phyloP scores from a whole-genome alignment of 2,329 filamentous ascomycete genomes.

The Cladobotryum protrusum region DNA sequence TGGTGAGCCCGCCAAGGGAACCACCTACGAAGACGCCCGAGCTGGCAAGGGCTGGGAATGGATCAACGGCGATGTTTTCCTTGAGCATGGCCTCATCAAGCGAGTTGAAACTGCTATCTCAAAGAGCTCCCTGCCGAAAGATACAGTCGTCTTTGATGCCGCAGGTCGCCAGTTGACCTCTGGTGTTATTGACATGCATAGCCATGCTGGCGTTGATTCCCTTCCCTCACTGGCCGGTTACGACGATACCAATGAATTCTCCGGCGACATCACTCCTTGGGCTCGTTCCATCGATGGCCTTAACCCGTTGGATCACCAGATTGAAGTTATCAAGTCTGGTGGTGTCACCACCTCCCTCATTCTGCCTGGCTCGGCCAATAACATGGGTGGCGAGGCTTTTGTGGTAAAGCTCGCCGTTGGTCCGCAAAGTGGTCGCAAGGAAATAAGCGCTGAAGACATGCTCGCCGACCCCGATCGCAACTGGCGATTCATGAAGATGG shows the following conservation, averaged over 20 bases:
- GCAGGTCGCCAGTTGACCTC: constrained; percentile 55
- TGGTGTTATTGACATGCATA: constrained; percentile 68
- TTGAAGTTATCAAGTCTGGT: constrained; percentile 64
- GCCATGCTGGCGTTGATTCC: constrained; percentile 54
- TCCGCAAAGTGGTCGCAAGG: constrained; percentile 50
- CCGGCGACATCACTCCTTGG: constrained; percentile 59
- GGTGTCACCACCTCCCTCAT: constrained; percentile 65
- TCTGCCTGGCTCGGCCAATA: constrained; percentile 64
- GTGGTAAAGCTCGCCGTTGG: constrained; percentile 64
- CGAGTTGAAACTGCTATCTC: constrained; percentile 42
- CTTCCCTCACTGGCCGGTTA: constrained; percentile 50
- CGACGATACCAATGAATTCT: constrained; percentile 58
- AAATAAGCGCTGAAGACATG: constrained; percentile 58
- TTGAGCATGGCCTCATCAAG: constrained; percentile 56
- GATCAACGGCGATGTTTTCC: constrained; percentile 52
- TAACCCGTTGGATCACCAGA: constrained; percentile 56
- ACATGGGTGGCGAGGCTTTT: constrained; percentile 65
- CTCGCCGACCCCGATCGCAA: constrained; percentile 58
- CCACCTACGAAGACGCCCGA: constrained; percentile 45
- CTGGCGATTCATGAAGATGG: constrained; percentile 73
- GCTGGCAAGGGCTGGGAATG: constrained; percentile 55
- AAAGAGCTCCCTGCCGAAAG: constrained; percentile 35
- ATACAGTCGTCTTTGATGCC: constrained; percentile 50
- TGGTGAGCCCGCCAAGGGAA: constrained; percentile 51
- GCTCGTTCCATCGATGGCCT: constrained; percentile 61